Percentiles rank a stretch among this genome's conserved stretches.
phyloP scores from a whole-genome alignment of 2,329 filamentous ascomycete species.

The Capronia americana region DNA sequence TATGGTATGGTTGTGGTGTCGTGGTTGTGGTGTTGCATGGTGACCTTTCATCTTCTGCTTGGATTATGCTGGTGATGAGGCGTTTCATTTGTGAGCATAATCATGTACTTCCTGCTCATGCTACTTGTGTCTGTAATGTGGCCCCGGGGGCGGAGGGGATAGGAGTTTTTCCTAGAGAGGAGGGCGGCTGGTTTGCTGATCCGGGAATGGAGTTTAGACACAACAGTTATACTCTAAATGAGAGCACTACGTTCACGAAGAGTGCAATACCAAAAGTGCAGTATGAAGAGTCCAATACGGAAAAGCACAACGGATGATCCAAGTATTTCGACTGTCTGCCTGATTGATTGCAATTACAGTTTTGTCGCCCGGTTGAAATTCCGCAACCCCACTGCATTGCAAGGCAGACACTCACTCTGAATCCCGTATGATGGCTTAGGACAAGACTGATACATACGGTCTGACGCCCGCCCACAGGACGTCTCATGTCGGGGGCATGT shows the following conservation, averaged over 20 bases:
- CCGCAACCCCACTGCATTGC: background rate
- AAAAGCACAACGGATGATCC: background rate
- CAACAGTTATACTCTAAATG: background rate
- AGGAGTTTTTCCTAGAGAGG: background rate
- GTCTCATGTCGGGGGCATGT: background rate
- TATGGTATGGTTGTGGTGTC: too few relatives aligned
- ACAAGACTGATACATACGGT: background rate
- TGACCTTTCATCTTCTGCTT: background rate
- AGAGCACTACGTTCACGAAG: background rate
- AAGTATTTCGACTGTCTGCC: background rate
- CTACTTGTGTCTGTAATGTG: background rate
- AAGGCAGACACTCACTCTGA: background rate
- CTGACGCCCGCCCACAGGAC: too few relatives aligned
- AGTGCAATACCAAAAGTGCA: too few relatives aligned
- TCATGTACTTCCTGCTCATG: background rate
- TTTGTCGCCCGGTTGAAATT: background rate
- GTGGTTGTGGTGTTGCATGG: background rate
- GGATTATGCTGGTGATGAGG: background rate
- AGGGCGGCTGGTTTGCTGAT: background rate
- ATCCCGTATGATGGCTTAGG: background rate
- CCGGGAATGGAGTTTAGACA: background rate
- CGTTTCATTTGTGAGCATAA: background rate
- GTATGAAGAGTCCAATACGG: background rate
- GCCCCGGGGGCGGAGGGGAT: too few relatives aligned
- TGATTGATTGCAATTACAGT: background rate